Evolutionary conservation across 208 protist species (phyloP).

Genomic region (Trypanosoma melophagium): DNA sequence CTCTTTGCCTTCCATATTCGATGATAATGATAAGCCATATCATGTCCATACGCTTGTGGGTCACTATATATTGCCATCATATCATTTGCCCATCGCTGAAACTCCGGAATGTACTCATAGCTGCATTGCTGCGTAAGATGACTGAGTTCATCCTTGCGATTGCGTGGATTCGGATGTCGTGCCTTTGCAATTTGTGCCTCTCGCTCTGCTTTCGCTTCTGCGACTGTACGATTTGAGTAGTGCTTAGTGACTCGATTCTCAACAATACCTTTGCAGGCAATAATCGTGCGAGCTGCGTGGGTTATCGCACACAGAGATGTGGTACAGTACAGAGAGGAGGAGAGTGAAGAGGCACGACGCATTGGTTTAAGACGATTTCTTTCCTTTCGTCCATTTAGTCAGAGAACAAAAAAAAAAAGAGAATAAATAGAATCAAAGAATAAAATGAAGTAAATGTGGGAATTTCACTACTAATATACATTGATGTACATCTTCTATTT

Average conservation of each 20-base stretch:
- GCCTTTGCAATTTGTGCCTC: constrained; percentile 45
- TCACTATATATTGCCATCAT: constrained; percentile 91
- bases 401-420: not conserved
- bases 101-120: constrained; percentile 91
- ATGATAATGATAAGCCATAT: constrained; percentile 92
- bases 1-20: constrained; percentile 90
- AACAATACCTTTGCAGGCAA: constrained; percentile 84
- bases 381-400: not conserved
- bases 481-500: no score
- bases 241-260: constrained; percentile 87
- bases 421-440: not conserved
- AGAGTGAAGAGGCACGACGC: constrained; percentile 26
- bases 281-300: constrained; percentile 24
- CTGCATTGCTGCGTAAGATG: constrained; percentile 85
- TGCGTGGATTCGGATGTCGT: constrained; percentile 71
- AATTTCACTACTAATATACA: no score
- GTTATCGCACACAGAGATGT: not conserved
- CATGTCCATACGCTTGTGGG: constrained; percentile 78
- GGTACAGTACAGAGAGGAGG: not conserved
- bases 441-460: no score
- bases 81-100: constrained; percentile 90
- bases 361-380: constrained; percentile 5
- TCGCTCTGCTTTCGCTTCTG: constrained; percentile 70
- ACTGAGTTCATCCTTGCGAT: constrained; percentile 84
- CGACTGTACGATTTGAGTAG: constrained; percentile 80